phyloP scores from a whole-genome alignment of 2,329 filamentous ascomycete genomes.

The Balansia obtecta region DNA sequence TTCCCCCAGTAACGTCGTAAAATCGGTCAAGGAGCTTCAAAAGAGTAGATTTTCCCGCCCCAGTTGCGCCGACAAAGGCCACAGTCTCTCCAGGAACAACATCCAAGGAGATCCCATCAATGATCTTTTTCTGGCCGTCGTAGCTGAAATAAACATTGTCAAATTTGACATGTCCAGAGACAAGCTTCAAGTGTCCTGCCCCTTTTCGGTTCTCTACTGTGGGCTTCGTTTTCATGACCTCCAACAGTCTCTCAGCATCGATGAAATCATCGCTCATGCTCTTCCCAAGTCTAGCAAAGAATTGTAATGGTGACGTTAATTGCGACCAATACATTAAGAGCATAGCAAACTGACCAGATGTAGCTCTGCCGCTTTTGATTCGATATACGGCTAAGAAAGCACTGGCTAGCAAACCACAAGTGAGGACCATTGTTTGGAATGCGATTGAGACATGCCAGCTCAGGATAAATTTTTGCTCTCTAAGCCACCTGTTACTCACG shows the following conservation, averaged over 20 bases:
- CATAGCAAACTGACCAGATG: slow-evolving; percentile 57
- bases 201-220: slow-evolving; percentile 39
- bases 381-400: slow-evolving; percentile 50
- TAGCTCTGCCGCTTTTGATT: slow-evolving; percentile 47
- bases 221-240: slow-evolving; percentile 46
- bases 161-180: slow-evolving; percentile 42
- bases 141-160: slow-evolving; percentile 45
- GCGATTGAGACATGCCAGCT: slow-evolving; percentile 40
- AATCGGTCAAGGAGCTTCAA: slow-evolving; percentile 46
- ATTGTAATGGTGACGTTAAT: slow-evolving; percentile 57
- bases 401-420: slow-evolving; percentile 54
- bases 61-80: slow-evolving; percentile 48
- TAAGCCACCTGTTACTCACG: slow-evolving; percentile 28
- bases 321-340: slow-evolving; percentile 65
- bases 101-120: slow-evolving; percentile 40
- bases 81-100: slow-evolving; percentile 40
- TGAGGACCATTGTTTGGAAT: slow-evolving; percentile 50
- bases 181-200: slow-evolving; percentile 36
- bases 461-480: slow-evolving; percentile 24
- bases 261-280: slow-evolving; percentile 44
- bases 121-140: slow-evolving; percentile 44
- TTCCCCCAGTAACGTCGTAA: slow-evolving; percentile 42
- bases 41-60: slow-evolving; percentile 46
- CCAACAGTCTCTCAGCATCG: slow-evolving; percentile 43
- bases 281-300: slow-evolving; percentile 49